Evolutionary conservation across 2,329 filamentous ascomycete genomes (phyloP).

Genomic region (Epichloe sibirici): DNA sequence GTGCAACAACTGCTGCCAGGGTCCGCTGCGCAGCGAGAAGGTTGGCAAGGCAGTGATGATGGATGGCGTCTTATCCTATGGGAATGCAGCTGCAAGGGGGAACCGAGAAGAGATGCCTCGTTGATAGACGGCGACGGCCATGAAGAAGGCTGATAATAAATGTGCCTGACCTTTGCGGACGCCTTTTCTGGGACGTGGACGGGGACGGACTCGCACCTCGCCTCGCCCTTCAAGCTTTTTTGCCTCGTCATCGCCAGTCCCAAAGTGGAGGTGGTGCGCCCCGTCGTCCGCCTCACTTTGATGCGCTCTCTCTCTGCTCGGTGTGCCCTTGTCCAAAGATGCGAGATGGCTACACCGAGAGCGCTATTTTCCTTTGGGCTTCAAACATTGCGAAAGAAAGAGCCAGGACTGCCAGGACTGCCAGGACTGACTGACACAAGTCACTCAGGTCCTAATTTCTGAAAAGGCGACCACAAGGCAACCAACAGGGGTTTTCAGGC

Average conservation of each 20-base stretch:
- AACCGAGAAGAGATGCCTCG: background rate
- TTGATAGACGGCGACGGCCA: background rate
- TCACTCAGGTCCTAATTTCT: background rate
- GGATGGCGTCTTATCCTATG: background rate
- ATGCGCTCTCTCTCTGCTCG: background rate
- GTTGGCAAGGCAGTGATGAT: too few relatives aligned
- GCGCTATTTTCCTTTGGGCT: background rate
- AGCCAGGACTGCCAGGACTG: background rate
- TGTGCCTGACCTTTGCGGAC: background rate
- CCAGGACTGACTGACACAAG: background rate
- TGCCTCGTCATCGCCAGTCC: background rate
- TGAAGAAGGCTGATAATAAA: background rate
- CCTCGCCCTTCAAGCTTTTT: background rate
- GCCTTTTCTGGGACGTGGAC: background rate
- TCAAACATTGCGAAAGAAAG: background rate
- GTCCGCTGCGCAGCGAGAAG: background rate
- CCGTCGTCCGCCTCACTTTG: constrained; percentile 3
- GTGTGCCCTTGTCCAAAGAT: background rate
- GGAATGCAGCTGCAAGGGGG: background rate
- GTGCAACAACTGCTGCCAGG: background rate
- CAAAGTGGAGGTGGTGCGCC: constrained; percentile 1
- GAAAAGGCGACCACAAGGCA: constrained; percentile 4
- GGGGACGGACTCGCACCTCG: background rate
- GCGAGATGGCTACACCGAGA: background rate
- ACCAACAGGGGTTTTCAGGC: background rate